Evolutionary conservation across 306 rosid species (phyloP).

Genomic region (Rosa chinensis): DNA sequence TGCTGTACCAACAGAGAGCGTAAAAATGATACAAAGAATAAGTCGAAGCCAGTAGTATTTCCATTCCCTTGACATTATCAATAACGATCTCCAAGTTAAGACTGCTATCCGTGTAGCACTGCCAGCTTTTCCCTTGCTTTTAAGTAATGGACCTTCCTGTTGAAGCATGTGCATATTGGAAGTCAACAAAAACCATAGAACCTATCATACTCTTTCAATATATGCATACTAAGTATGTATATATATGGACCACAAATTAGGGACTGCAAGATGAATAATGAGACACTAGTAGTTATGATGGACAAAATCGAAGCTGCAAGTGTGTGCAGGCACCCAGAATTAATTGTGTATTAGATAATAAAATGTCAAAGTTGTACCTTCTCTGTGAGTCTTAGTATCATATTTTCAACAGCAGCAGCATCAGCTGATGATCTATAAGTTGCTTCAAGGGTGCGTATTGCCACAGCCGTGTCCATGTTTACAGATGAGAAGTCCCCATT

Average conservation of each 20-base stretch:
- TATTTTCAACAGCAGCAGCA: slow-evolving; percentile 90
- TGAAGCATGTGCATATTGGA: slow-evolving; percentile 31
- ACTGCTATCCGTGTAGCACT: slow-evolving; percentile 77
- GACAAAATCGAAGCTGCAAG: neutral
- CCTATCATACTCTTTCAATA: slow-evolving; percentile 12
- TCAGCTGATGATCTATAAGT: slow-evolving; percentile 94
- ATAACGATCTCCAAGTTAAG: slow-evolving; percentile 91
- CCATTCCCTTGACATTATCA: slow-evolving; percentile 99
- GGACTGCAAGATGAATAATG: neutral
- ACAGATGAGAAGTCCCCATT: slow-evolving; percentile 93
- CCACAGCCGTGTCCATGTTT: slow-evolving; percentile 99
- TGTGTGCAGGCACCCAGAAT: neutral
- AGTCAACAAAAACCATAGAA: slow-evolving; percentile 24
- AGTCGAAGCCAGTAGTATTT: slow-evolving; percentile 98
- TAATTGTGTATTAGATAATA: neutral
- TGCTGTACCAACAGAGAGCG: slow-evolving; percentile 79
- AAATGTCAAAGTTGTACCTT: slow-evolving; percentile 43
- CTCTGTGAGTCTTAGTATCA: slow-evolving; percentile 83
- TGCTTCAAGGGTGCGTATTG: slow-evolving; percentile 97
- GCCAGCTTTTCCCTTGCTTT: slow-evolving; percentile 90
- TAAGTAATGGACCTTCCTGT: slow-evolving; percentile 94
- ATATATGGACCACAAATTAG: neutral
- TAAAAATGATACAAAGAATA: slow-evolving; percentile 80
- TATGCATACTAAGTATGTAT: neutral
- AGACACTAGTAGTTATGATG: neutral